Evolutionary conservation across 2,329 filamentous ascomycete genomes (phyloP), one percentile per base, ranked within the genome.

Genomic region (Neopestalotiopsis clavispora): DNA sequence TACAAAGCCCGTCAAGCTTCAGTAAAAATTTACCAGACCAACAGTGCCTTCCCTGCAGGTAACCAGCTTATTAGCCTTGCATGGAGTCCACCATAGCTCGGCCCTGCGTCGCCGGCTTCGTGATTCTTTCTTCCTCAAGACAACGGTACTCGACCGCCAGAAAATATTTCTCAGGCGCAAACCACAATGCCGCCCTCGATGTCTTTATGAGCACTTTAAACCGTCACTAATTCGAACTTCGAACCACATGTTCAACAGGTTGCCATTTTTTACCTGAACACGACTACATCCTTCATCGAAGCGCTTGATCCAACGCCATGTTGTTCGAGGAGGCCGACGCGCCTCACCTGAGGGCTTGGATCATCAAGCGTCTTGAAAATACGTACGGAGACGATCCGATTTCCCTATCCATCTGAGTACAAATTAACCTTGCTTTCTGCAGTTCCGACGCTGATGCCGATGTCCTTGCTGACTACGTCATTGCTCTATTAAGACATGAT

Each of bases 391-490:
- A 57, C 60, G 56, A 40, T 58, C 57, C 61, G 52, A 20, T 59
- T 57, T 68, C 40, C 66, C 56, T 66, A 67, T 49, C 9, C 4
- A 42, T 23, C 32, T 13, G 14, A 45, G 66, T 52, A 71, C 10
- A 71, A 60, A 57, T 67, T 70, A 30, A 69, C 58, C 61, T 23
- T 68, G 7, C 12, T 28, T 60, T n/a, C 40, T 62, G 34, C 71
- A 94, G 92, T 66, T 93, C 92, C 34, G 92, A 95, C 75, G 92
- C 92, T 65, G 93, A 96, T 77, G 88, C 91, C 40, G 93, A 94
- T 75, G 92, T 95, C 4, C 89, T 96, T 3, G 93, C 92, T 61
- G 93, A 96, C 74, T 96, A 95, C 77, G 91, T 95, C n/a, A 85
- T 95, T 70, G 93, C 92, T 6, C 86, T 96, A 23, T 82, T 95